Evolutionary conservation across 805 yeast genomes (phyloP).

Genomic region (Kregervanrija fluxuum): DNA sequence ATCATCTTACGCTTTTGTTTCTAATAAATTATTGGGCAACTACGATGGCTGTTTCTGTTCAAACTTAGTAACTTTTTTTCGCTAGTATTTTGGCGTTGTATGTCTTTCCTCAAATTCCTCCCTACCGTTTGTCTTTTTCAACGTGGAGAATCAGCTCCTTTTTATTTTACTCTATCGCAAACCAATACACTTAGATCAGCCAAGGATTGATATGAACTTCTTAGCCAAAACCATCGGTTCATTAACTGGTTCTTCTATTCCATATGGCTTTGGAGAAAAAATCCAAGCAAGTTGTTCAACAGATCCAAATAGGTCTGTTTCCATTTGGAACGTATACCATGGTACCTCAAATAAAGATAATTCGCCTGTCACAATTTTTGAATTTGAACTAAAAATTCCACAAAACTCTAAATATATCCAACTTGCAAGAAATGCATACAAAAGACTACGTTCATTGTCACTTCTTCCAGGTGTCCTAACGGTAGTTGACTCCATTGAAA

Average conservation of each 20-base stretch:
- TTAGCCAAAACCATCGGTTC: slow-evolving; percentile 58
- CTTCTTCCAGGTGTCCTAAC: slow-evolving; percentile 61
- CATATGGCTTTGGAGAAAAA: slow-evolving; percentile 47
- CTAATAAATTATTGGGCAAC: too few relatives aligned
- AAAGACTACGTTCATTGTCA: slow-evolving; percentile 47
- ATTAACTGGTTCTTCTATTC: slow-evolving; percentile 50
- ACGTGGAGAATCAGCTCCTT: too few relatives aligned
- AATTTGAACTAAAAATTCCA: slow-evolving; percentile 43
- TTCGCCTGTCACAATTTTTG: slow-evolving; percentile 55
- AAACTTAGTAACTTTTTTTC: too few relatives aligned
- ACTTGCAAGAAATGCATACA: slow-evolving; percentile 38
- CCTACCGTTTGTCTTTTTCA: too few relatives aligned
- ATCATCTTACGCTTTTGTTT: too few relatives aligned
- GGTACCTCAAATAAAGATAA: slow-evolving; percentile 51
- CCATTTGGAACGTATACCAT: slow-evolving; percentile 58
- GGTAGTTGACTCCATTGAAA: slow-evolving; percentile 57
- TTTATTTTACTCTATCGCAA: too few relatives aligned
- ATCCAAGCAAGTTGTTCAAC: slow-evolving; percentile 18
- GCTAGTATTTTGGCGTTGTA: too few relatives aligned
- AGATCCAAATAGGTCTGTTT: slow-evolving; percentile 22
- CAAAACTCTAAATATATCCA: slow-evolving; percentile 23
- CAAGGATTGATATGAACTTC: slow-evolving; percentile 46
- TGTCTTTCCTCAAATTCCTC: too few relatives aligned
- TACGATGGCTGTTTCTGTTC: too few relatives aligned
- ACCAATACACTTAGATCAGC: too few relatives aligned